Evolutionary conservation across 2,329 filamentous ascomycete species (phyloP), one percentile per base, ranked within the genome.

Genomic region (Monosporascus sp.): DNA sequence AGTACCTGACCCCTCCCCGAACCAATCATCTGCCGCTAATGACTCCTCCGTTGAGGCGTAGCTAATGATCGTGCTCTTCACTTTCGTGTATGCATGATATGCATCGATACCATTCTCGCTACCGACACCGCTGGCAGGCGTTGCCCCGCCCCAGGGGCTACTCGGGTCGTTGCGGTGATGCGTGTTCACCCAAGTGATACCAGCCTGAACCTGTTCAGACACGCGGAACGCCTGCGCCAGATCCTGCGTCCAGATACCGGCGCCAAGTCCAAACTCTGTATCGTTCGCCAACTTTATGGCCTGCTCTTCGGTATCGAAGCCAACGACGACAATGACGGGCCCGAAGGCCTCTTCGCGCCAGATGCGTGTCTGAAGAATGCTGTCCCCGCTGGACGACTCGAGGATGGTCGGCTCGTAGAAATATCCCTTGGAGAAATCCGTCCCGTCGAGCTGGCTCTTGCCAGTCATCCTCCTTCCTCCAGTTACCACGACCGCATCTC

Each of bases 401-500:
- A 96, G 78, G 2, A 96, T 80, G 0, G 91, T 96, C 0, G 89
- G 89, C 49, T 88, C 79, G 71, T 85, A 95, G 74, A 90, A 96
- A 69, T 91, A 91, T 2, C 81, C 76, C 70, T 76, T 76, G 0
- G 71, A 69, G 27, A 85, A 76, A 48, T 82, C 75, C 1, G 70
- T 75, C 1, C 69, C 74, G 56, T 85, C 80, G 0, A 85, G 68
- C 0, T 61, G 22, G 19, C 81, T 83, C 1, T 37, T 60, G 1
- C 78, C 75, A 3, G 55, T 66, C 66, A 85, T 74, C 24, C 78
- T 71, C 35, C 70, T 60, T 0, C 81, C 82, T 5, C 84, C 78
- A 11, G 61, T 68, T 0, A 76, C 51, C 2, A 67, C 68, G 4
- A 58, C 62, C 2, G 68, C 74, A 2, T 66, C 59, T 0, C 76